Evolutionary conservation across 768 basidiomycete genomes (phyloP).

Genomic region (Mycena epipterygia): DNA sequence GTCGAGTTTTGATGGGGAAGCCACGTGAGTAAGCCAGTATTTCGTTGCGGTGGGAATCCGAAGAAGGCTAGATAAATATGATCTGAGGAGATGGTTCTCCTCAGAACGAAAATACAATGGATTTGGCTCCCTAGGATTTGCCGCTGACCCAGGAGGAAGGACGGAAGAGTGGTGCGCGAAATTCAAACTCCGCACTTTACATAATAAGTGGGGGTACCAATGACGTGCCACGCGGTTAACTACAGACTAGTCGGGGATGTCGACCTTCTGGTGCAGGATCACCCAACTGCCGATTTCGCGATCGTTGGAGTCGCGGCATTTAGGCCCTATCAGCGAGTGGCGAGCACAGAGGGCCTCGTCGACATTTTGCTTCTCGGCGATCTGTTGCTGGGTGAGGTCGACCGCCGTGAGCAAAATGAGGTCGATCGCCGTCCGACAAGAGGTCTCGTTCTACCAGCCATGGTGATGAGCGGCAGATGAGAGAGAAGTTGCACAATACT

Average conservation of each 20-base stretch:
- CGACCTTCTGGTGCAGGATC: constrained; percentile 5
- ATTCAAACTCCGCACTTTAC: too few relatives aligned
- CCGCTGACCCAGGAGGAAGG: too few relatives aligned
- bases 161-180: too few relatives aligned
- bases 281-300: background rate
- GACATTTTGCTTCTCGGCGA: background rate
- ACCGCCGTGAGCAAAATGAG: background rate
- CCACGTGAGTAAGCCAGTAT: too few relatives aligned
- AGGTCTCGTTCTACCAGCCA: background rate
- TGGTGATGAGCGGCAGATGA: constrained; percentile 1
- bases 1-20: too few relatives aligned
- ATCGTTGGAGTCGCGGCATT: background rate
- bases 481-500: background rate
- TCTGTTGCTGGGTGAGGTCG: background rate
- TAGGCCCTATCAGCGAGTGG: background rate
- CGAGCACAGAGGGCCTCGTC: constrained; percentile 5
- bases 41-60: too few relatives aligned
- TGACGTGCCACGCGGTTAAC: too few relatives aligned
- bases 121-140: too few relatives aligned
- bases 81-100: too few relatives aligned
- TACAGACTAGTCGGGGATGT: background rate
- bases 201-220: too few relatives aligned
- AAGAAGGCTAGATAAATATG: too few relatives aligned
- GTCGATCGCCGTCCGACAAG: background rate
- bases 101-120: too few relatives aligned